A percentile compares a stretch with the other conserved stretches of the same genome.
phyloP scores from a whole-genome alignment of 371 early-diverging fungal species.

The Dinochytrium kinnereticum region DNA sequence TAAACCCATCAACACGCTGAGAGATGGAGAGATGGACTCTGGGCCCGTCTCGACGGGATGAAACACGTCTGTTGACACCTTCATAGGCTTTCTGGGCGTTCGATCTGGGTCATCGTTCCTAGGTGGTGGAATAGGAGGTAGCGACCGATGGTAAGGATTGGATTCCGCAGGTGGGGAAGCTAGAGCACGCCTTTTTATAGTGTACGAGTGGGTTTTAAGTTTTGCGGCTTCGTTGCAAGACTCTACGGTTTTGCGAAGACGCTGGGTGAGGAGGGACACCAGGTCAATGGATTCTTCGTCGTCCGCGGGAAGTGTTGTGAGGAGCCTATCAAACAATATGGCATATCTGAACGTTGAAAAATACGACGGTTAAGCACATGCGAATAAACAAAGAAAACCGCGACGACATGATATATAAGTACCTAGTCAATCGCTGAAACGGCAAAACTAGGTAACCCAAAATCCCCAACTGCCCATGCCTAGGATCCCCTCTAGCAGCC shows the following conservation, averaged over 20 bases:
- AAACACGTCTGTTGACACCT: no score
- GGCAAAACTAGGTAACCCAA: slow-evolving; percentile 17
- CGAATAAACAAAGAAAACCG: background rate
- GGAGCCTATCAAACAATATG: slow-evolving; percentile 9
- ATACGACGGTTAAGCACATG: background rate
- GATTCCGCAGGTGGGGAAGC: no score
- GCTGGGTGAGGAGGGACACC: background rate
- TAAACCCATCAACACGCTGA: no score
- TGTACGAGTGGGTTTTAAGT: background rate
- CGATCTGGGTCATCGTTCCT: background rate
- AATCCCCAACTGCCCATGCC: slow-evolving; percentile 16
- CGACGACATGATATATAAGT: background rate
- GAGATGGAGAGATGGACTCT: no score
- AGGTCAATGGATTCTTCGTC: slow-evolving; percentile 1
- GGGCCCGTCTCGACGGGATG: no score
- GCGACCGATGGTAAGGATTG: no score
- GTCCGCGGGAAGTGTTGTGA: background rate
- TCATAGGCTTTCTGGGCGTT: background rate
- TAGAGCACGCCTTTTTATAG: background rate
- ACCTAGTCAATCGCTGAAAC: slow-evolving; percentile 17
- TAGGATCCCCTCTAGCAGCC: background rate
- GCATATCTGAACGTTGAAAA: background rate
- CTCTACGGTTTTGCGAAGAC: slow-evolving; percentile 3
- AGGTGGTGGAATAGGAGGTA: no score
- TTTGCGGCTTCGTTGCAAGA: background rate